Evolutionary conservation across 176 grass and related monocot genomes (phyloP), one percentile per base, ranked within the genome.

Genomic region (Bolboschoenus planiculmis): DNA sequence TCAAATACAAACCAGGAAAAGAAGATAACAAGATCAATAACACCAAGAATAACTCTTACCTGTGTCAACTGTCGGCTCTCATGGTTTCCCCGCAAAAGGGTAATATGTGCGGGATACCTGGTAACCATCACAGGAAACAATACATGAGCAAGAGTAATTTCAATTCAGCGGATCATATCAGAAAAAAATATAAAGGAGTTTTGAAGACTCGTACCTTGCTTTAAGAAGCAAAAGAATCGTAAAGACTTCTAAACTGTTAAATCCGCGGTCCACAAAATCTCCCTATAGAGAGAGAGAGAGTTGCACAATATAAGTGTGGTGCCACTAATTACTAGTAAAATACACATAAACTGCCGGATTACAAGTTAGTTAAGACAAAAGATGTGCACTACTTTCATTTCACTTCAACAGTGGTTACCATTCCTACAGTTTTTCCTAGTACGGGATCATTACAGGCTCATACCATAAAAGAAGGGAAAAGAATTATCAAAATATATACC

Each of bases 21-120:
- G 2, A 50, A 51, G 3, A 76, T 42, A 70, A 33, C 44, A 33
- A 4, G 72, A 76, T 7, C 6, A 51, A 30, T 8, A 18, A 14
- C 46, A 77, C 4, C 46, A 77, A 77, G 24, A 77, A 48, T 53
- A 53, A 20, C 42, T 51, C 46, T 87, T 90, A 99, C 97, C 91
- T 99, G 97, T 36, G 97, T 99, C 47, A 99, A 88, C 63, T 99
- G 97, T 62, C 97, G 92, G 39, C 97, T 99, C 89, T 99, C 97
- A 87, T 99, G 97, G 76, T 99, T 99, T 68, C 97, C 97, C 42
- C 97, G 97, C 80, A 99, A 89, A 84, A 99, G 91, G 43, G 97
- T 99, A 73, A 99, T 99, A 86, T 99, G 92, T 68, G 97, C 97
- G 53, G 97, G 97, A 71, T 99, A 99, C 91, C 97, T 99, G 60